Evolutionary conservation across 78 protist genomes (phyloP).

Genomic region (Dictyostelium discoideum): DNA sequence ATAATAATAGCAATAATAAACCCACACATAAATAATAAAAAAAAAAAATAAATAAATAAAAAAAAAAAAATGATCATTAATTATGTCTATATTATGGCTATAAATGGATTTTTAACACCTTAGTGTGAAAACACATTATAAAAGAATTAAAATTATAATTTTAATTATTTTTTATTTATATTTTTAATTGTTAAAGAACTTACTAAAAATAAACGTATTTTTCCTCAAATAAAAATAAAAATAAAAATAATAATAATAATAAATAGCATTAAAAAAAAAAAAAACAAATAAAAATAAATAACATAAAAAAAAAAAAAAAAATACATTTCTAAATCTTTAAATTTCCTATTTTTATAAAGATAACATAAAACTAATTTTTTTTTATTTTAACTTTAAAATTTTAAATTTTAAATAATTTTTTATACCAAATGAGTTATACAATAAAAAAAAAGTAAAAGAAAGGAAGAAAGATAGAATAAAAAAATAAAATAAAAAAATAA

Average conservation of each 20-base stretch:
- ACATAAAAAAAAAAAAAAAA: too few species aligned
- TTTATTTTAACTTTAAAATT: background rate
- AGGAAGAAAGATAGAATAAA: background rate
- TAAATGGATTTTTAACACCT: background rate
- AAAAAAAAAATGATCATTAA: background rate
- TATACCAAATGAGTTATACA: background rate
- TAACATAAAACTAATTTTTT: background rate
- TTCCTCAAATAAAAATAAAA: background rate
- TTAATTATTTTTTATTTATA: too few species aligned
- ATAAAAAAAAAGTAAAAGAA: background rate
- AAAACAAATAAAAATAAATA: too few species aligned
- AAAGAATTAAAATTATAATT: too few species aligned
- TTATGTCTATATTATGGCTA: background rate
- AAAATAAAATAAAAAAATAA: too few species aligned
- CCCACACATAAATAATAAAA: background rate
- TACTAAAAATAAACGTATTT: background rate
- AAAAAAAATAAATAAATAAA: too few species aligned
- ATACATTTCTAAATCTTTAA: too few species aligned
- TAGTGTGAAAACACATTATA: too few species aligned
- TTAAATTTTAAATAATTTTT: background rate
- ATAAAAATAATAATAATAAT: too few species aligned
- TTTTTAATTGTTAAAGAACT: background rate
- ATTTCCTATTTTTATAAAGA: too few species aligned
- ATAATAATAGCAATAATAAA: too few species aligned
- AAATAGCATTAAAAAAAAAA: too few species aligned